Evolutionary conservation across 1,284 basidiomycete genomes (phyloP).

Genomic region (Apiotrichum montevideense): DNA sequence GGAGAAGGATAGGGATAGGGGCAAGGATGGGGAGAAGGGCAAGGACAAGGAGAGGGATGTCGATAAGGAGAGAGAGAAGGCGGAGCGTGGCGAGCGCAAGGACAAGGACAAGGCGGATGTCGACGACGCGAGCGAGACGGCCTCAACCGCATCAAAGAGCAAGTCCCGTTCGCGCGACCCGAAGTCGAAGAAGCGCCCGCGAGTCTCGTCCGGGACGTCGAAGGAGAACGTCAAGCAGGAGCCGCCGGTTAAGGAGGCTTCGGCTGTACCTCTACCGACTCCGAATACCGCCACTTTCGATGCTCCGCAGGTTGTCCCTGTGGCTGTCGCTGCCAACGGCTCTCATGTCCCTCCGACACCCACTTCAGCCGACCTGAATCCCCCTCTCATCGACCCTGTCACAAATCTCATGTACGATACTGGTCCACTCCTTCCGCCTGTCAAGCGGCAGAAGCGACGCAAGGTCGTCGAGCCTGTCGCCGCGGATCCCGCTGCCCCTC

Average conservation of each 20-base stretch:
- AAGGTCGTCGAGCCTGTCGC: constrained; percentile 17
- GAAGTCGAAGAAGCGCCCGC: constrained; percentile 32
- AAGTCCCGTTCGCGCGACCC: constrained; percentile 23
- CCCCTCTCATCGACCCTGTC: constrained; percentile 9
- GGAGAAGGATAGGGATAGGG: constrained; percentile 5
- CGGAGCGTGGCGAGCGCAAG: neutral
- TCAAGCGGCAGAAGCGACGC: constrained; percentile 33
- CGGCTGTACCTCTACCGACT: neutral
- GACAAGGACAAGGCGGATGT: neutral
- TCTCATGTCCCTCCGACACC: neutral
- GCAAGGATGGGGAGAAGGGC: neutral
- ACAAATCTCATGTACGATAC: constrained; percentile 12
- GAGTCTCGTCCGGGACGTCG: constrained; percentile 24
- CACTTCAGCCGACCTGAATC: neutral
- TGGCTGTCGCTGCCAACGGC: neutral
- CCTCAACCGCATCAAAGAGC: constrained; percentile 18
- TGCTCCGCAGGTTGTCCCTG: neutral
- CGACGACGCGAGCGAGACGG: constrained; percentile 22
- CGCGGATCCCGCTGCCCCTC: constrained; percentile 8
- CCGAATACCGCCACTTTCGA: neutral
- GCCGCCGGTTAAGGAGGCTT: neutral
- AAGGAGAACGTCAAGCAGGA: constrained; percentile 5
- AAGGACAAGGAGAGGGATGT: neutral
- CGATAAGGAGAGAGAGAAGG: neutral
- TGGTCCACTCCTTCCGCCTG: constrained; percentile 28